Evolutionary conservation across 768 basidiomycete genomes (phyloP).

Genomic region (Panaeolus papilionaceus): DNA sequence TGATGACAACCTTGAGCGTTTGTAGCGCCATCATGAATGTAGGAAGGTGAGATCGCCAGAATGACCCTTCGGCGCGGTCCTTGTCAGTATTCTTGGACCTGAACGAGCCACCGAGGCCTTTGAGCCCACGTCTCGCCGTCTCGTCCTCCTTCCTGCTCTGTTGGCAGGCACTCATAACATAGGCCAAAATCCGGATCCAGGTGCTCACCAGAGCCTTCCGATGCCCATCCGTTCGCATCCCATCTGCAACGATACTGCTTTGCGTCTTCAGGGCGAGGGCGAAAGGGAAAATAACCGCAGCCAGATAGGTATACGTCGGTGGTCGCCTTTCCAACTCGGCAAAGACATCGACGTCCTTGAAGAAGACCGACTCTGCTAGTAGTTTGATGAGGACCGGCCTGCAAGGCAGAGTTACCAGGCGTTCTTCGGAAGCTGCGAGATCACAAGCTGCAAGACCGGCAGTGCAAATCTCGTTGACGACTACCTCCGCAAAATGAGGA

Average conservation of each 20-base stretch:
- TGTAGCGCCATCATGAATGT: constrained; percentile 62
- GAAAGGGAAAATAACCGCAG: constrained; percentile 69
- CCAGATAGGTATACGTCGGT: constrained; percentile 66
- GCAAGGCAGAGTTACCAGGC: constrained; percentile 46
- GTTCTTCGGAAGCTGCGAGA: constrained; percentile 46
- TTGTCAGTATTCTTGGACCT: constrained; percentile 48
- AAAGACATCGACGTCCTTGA: constrained; percentile 59
- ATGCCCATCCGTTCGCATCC: constrained; percentile 49
- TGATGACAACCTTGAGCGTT: constrained; percentile 68
- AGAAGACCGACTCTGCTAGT: constrained; percentile 50
- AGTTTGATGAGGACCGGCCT: constrained; percentile 47
- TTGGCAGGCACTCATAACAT: constrained; percentile 60
- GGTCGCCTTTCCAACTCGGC: constrained; percentile 59
- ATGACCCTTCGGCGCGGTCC: constrained; percentile 28
- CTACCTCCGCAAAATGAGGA: constrained; percentile 50
- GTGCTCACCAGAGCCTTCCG: constrained; percentile 50
- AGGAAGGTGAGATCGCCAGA: constrained; percentile 42
- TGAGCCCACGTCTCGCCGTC: constrained; percentile 22
- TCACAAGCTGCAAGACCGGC: constrained; percentile 56
- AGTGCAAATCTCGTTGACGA: constrained; percentile 52
- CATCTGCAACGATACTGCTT: constrained; percentile 47
- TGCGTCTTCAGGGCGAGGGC: constrained; percentile 58
- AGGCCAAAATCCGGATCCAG: constrained; percentile 70
- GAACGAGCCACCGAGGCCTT: constrained; percentile 28
- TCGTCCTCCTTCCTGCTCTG: constrained; percentile 34